Evolutionary conservation across 148 eudicot species (phyloP).

Genomic region (Fagopyrum esculentum): DNA sequence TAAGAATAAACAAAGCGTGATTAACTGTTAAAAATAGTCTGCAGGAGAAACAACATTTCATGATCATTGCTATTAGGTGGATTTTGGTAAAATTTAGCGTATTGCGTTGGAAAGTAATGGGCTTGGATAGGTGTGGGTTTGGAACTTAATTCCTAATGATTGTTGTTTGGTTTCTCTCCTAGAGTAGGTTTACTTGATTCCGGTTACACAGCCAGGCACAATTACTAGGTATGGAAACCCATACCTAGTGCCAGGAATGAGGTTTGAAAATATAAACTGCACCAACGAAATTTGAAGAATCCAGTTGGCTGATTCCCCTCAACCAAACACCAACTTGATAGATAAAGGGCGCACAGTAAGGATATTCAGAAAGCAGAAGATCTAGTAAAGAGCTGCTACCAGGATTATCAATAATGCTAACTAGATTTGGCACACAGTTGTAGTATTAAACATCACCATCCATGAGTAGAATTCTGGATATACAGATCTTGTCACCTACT

Average conservation of each 20-base stretch:
- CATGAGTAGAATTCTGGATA: background rate
- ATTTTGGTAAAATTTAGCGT: background rate
- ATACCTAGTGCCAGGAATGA: background rate
- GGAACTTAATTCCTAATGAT: background rate
- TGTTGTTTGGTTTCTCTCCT: background rate
- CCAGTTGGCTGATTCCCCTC: background rate
- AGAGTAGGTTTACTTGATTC: background rate
- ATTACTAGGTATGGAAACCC: background rate
- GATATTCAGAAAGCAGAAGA: background rate
- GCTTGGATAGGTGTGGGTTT: background rate
- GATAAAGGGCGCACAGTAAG: background rate
- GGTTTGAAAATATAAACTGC: background rate
- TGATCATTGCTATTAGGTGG: background rate
- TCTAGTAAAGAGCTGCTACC: background rate
- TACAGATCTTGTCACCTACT: background rate
- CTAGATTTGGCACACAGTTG: background rate
- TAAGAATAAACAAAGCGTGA: background rate
- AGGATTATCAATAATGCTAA: background rate
- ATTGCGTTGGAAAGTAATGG: background rate
- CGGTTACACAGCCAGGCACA: background rate
- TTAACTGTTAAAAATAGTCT: background rate
- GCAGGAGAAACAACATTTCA: background rate
- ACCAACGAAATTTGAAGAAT: background rate
- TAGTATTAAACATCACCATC: background rate
- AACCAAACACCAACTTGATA: background rate